Conservation (phyloP, 2,329 filamentous ascomycete species). For the Pestalotiopsis sp. region DNA sequence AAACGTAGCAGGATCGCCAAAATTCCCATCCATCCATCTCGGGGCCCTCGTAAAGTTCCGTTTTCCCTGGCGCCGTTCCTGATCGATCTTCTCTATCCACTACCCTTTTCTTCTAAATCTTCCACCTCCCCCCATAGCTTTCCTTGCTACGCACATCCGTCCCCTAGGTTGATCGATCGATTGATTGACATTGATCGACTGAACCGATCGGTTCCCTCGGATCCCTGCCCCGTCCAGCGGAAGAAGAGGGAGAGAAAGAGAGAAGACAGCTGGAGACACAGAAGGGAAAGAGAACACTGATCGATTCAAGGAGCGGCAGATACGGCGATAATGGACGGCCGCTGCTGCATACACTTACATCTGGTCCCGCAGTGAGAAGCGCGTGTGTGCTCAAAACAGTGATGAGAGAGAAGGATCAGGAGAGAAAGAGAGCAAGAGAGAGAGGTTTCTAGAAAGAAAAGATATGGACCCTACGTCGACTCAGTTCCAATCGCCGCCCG, state of each 20-base stretch:
- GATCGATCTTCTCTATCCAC: background rate
- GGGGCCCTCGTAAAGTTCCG: background rate
- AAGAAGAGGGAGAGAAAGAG: background rate
- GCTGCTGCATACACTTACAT: constrained; percentile 4
- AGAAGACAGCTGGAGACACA: background rate
- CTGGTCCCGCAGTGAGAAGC: constrained; percentile 5
- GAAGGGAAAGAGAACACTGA: background rate
- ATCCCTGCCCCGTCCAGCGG: background rate
- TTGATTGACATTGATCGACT: background rate
- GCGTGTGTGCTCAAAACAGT: background rate
- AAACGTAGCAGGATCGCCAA: background rate
- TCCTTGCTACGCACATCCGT: background rate
- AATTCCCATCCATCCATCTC: background rate
- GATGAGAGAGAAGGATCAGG: background rate
- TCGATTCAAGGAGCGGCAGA: background rate
- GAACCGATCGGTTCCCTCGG: background rate
- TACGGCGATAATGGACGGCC: constrained; percentile 7
- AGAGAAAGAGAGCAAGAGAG: too few species aligned
- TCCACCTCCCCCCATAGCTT: background rate
- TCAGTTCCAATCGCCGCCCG: constrained; percentile 14
- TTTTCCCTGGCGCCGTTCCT: background rate
- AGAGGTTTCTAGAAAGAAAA: background rate
- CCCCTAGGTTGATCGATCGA: background rate
- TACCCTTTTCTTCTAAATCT: background rate
- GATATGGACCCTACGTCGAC: constrained; percentile 18